A percentile compares a stretch with the other conserved stretches of the same genome.
Conservation (phyloP, 2,329 filamentous ascomycete species). For the Pseudogymnoascus sp. region DNA sequence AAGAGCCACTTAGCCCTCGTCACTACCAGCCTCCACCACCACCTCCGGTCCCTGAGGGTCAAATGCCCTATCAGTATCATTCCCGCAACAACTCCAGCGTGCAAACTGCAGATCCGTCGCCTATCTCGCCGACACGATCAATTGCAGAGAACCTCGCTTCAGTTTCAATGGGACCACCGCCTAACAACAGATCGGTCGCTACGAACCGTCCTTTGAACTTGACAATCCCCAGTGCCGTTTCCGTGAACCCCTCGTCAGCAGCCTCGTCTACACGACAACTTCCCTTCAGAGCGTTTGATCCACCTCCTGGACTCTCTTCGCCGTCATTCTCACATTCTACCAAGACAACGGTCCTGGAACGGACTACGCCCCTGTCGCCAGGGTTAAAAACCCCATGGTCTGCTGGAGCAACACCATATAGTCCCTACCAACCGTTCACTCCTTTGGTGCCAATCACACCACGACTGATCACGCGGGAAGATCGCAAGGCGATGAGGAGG, state of each 20-base stretch:
- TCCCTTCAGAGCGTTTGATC: slow-evolving; percentile 55
- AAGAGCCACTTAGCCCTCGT: slow-evolving; percentile 49
- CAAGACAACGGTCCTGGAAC: slow-evolving; percentile 59
- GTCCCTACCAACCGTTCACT: slow-evolving; percentile 71
- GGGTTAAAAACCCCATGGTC: slow-evolving; percentile 54
- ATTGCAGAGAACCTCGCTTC: slow-evolving; percentile 16
- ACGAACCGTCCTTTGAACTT: slow-evolving; percentile 5
- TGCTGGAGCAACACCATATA: slow-evolving; percentile 59
- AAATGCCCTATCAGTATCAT: slow-evolving; percentile 2
- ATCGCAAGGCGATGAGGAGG: slow-evolving; percentile 61
- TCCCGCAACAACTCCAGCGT: slow-evolving; percentile 14
- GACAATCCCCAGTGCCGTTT: neutral
- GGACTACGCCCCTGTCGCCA: slow-evolving; percentile 45
- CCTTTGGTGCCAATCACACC: slow-evolving; percentile 70
- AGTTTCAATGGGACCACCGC: neutral
- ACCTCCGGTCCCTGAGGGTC: slow-evolving; percentile 37
- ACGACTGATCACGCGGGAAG: slow-evolving; percentile 61
- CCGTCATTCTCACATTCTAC: slow-evolving; percentile 39
- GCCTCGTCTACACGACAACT: slow-evolving; percentile 42
- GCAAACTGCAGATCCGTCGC: slow-evolving; percentile 11
- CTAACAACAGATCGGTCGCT: neutral
- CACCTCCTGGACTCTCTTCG: slow-evolving; percentile 44
- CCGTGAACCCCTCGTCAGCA: slow-evolving; percentile 25
- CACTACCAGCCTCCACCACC: slow-evolving; percentile 51
- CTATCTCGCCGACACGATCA: slow-evolving; percentile 20